Evolutionary conservation across 768 basidiomycete genomes (phyloP), one percentile per base, ranked within the genome.

Genomic region (Boletus vermiculosoides): DNA sequence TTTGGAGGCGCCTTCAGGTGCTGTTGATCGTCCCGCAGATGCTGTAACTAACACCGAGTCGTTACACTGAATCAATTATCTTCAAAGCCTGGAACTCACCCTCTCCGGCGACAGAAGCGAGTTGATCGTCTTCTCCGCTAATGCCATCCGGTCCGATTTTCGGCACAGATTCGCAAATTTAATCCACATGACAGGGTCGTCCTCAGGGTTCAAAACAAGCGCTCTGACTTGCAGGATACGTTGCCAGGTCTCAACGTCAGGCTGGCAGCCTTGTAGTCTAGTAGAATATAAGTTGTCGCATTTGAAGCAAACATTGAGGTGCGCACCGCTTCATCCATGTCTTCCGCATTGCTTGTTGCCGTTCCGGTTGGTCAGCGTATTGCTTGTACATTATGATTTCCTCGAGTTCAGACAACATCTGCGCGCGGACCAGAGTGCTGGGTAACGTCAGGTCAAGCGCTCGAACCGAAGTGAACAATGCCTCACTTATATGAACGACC

Each of bases 201-300:
- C 94, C 61, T 91, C 91, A 0, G 97, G 96, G 44, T 85, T 90
- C 28, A 98, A 78, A 22, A 99, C 94, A 51, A 98, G 80, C 0
- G 95, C 93, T 52, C 97, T 84, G 48, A 99, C 94, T 78, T 98
- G 96, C 10, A 99, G 78, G 52, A 98, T 92, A 20, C 96, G 86
- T 71, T 98, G 97, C 97, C 97, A 99, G 5, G 97, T 94, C 73
- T 99, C 97, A 34, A 98, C 96, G 65, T 98, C 97, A 23, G 93
- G 92, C 68, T 98, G 94, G 73, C 95, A 98, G 2, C 94, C 97
- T 76, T 92, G 88, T 40, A 99, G 74, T 57, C 95, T 95, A 58
- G 28, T 58, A 16, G 30, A 5, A 54, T 48, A 28, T 52, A 42
- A 55, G 47, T 54, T 15, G 20, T 50, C 16, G 25, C 7, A 30